Conservation (phyloP, 352 stramenopile genomes). For the Globisporangium nodosum region DNA sequence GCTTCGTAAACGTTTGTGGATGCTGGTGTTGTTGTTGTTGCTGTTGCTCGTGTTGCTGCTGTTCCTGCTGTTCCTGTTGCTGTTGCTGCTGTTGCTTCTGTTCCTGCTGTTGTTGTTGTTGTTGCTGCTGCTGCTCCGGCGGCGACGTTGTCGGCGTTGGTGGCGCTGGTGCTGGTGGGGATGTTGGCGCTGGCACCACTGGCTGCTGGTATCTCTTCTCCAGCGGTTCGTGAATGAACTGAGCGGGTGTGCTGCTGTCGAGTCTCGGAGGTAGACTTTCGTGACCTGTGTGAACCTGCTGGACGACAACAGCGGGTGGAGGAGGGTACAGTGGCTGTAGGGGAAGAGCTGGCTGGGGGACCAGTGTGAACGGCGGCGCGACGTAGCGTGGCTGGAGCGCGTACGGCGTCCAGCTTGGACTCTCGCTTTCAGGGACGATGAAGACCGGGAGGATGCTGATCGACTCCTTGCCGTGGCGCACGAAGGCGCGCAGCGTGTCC, state of each 20-base stretch:
- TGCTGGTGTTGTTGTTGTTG: too few relatives aligned
- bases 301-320: too few relatives aligned
- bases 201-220: too few relatives aligned
- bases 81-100: too few relatives aligned
- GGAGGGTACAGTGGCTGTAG: not conserved
- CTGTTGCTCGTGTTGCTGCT: too few relatives aligned
- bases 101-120: too few relatives aligned
- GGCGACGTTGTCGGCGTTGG: too few relatives aligned
- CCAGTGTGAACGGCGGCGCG: constrained; percentile 4
- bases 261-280: not conserved
- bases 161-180: too few relatives aligned
- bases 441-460: constrained; percentile 26
- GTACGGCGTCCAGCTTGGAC: not conserved
- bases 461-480: constrained; percentile 10
- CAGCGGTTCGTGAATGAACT: not conserved
- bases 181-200: too few relatives aligned
- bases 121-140: too few relatives aligned
- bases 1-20: too few relatives aligned
- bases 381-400: constrained; percentile 7
- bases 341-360: not conserved
- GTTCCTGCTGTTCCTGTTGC: too few relatives aligned
- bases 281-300: not conserved
- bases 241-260: not conserved
- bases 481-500: constrained; percentile 17
- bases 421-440: constrained; percentile 8